Evolutionary conservation across 441 rosid genomes (phyloP).

Genomic region (Pelargonium fulgidum): DNA sequence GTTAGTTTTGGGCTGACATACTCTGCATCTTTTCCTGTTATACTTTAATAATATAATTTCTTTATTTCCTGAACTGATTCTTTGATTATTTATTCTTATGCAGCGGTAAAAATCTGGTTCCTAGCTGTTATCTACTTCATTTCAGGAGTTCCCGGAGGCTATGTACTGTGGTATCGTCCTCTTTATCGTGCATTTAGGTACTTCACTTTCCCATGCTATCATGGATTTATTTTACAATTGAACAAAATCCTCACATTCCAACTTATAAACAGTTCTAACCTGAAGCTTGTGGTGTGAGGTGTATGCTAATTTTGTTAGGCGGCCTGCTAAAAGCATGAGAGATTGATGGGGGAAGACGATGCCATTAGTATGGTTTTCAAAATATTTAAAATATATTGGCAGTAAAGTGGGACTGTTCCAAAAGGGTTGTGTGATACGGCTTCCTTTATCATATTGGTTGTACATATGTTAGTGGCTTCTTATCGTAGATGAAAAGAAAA

Average conservation of each 20-base stretch:
- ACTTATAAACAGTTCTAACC: too few species aligned
- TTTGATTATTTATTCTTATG: slow-evolving; percentile 12
- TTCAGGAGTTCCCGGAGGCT: slow-evolving; percentile 87
- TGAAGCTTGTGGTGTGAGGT: background rate
- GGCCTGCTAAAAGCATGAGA: background rate
- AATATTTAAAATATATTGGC: too few species aligned
- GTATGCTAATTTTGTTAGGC: background rate
- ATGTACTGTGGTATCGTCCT: slow-evolving; percentile 91
- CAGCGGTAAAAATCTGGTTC: slow-evolving; percentile 89
- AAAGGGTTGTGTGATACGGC: too few species aligned
- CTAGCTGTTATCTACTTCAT: slow-evolving; percentile 89
- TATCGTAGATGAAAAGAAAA: too few species aligned
- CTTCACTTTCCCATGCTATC: background rate
- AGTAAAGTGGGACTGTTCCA: too few species aligned
- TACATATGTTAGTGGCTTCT: too few species aligned
- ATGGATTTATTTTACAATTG: background rate
- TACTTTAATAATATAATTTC: slow-evolving; percentile 6
- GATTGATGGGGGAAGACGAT: too few species aligned
- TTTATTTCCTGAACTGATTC: slow-evolving; percentile 11
- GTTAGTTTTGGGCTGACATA: slow-evolving; percentile 28
- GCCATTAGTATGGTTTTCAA: background rate
- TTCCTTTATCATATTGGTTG: too few species aligned
- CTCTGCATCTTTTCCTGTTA: background rate
- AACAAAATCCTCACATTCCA: background rate
- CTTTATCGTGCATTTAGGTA: slow-evolving; percentile 98